Evolutionary conservation across 352 stramenopile species (phyloP).

Genomic region (Chrysophaeum taylorii): DNA sequence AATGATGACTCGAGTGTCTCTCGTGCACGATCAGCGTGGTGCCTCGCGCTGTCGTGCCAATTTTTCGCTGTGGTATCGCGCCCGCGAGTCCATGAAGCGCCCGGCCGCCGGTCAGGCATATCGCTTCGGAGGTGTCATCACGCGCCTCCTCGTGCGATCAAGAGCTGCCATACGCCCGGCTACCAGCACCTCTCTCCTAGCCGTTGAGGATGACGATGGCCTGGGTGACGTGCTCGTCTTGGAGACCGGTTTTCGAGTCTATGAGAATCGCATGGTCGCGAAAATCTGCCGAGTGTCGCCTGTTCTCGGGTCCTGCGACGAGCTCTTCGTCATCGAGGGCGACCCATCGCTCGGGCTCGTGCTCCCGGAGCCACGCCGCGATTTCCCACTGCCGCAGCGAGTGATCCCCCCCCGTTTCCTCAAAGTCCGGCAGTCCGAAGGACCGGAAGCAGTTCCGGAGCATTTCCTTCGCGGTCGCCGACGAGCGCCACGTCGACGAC

Average conservation of each 20-base stretch:
- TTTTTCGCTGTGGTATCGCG: too few relatives aligned
- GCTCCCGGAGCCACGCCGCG: neutral
- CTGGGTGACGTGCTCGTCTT: neutral
- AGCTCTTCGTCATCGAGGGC: constrained; percentile 8
- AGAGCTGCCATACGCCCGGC: too few relatives aligned
- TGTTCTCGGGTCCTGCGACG: neutral
- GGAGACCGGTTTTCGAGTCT: neutral
- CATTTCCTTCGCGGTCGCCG: neutral
- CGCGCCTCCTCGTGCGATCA: too few relatives aligned
- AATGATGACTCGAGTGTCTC: too few relatives aligned
- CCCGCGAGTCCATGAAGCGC: too few relatives aligned
- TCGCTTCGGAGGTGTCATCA: too few relatives aligned
- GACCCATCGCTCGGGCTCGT: constrained; percentile 3
- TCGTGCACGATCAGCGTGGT: too few relatives aligned
- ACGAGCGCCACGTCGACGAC: constrained; percentile 1
- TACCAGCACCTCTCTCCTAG: too few relatives aligned
- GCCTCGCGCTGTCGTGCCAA: too few relatives aligned
- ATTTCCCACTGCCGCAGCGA: constrained; percentile 8
- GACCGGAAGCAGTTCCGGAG: neutral
- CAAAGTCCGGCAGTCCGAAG: neutral
- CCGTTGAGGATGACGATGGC: neutral
- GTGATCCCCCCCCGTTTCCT: neutral
- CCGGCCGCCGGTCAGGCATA: too few relatives aligned
- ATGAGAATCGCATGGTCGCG: neutral
- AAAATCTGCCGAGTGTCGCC: neutral